Evolutionary conservation across 768 basidiomycete species (phyloP).

Genomic region (Lactifluus rugatus): DNA sequence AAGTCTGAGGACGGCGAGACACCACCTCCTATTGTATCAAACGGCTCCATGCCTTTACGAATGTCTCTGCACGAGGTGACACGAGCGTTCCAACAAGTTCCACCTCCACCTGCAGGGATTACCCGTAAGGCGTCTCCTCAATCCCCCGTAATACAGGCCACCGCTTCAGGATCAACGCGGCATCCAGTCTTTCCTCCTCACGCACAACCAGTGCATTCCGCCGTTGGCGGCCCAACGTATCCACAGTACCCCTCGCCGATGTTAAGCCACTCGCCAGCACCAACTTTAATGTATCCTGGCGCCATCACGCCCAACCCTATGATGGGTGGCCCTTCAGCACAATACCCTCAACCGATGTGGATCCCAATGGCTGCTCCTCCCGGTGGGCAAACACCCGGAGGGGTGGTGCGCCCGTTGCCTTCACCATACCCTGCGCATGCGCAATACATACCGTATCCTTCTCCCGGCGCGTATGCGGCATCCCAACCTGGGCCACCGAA

Average conservation of each 20-base stretch:
- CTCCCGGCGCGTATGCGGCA: conserved; percentile 38
- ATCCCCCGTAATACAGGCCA: conserved; percentile 27
- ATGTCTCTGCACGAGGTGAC: conserved; percentile 80
- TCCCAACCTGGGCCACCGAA: conserved; percentile 32
- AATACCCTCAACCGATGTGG: conserved; percentile 61
- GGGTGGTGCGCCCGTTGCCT: conserved; percentile 45
- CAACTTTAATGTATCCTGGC: conserved; percentile 55
- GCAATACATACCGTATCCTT: conserved; percentile 53
- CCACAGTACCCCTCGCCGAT: conserved; percentile 56
- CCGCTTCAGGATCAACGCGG: conserved; percentile 5
- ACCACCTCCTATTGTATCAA: conserved; percentile 52
- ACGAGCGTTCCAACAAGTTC: conserved; percentile 81
- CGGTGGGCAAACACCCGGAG: conserved; percentile 37
- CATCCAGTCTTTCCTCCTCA: conserved; percentile 20
- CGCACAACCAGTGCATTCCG: conserved; percentile 3
- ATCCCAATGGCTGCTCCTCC: conserved; percentile 39
- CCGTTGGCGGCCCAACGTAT: conserved; percentile 34
- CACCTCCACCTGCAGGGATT: conserved; percentile 43
- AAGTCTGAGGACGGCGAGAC: conserved; percentile 82
- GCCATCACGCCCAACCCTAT: conserved; percentile 51
- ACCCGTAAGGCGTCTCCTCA: conserved; percentile 39
- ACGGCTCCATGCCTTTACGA: conserved; percentile 41
- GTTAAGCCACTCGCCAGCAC: conserved; percentile 62
- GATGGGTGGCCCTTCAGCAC: conserved; percentile 49
- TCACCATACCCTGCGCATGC: conserved; percentile 51